Conservation (phyloP, 2,329 filamentous ascomycete genomes). For the Colletotrichum shisoi region DNA sequence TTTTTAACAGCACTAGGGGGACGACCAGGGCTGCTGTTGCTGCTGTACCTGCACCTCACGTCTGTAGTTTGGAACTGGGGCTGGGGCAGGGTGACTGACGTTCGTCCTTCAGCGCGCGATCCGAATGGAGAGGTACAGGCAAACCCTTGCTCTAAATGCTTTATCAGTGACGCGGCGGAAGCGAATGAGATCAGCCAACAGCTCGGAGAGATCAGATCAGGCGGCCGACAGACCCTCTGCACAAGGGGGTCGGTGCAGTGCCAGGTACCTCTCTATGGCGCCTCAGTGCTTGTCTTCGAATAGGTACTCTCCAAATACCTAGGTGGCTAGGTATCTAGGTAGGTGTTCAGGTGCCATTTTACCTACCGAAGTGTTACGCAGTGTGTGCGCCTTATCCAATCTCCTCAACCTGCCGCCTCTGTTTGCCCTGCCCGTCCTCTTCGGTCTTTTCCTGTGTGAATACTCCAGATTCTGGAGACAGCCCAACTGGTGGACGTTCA, state of each 20-base stretch:
- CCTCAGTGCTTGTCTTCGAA: background rate
- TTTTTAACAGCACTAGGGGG: slow-evolving; percentile 32
- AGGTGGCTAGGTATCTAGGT: too few relatives aligned
- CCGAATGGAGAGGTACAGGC: slow-evolving; percentile 29
- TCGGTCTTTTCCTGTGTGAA: background rate
- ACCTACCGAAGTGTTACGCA: background rate
- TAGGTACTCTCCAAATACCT: background rate
- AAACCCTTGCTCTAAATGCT: slow-evolving; percentile 30
- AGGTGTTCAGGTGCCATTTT: background rate
- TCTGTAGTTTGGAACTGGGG: slow-evolving; percentile 30
- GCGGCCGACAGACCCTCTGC: slow-evolving; percentile 26
- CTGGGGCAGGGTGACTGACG: slow-evolving; percentile 29
- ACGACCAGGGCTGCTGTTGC: slow-evolving; percentile 14
- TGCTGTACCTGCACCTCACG: slow-evolving; percentile 17
- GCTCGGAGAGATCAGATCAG: slow-evolving; percentile 32
- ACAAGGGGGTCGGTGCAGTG: background rate
- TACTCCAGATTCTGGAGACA: slow-evolving; percentile 25
- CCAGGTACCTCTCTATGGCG: background rate
- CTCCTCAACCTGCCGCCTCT: slow-evolving; percentile 17
- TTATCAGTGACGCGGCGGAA: slow-evolving; percentile 36
- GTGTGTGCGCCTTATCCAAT: slow-evolving; percentile 7
- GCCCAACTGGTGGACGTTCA: slow-evolving; percentile 18
- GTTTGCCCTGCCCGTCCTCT: background rate
- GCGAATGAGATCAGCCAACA: slow-evolving; percentile 27
- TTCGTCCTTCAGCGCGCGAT: slow-evolving; percentile 1